A percentile compares a stretch with the other conserved stretches of the same genome.
phyloP scores from a whole-genome alignment of 352 stramenopile genomes.

The Phytophthora crassamura region DNA sequence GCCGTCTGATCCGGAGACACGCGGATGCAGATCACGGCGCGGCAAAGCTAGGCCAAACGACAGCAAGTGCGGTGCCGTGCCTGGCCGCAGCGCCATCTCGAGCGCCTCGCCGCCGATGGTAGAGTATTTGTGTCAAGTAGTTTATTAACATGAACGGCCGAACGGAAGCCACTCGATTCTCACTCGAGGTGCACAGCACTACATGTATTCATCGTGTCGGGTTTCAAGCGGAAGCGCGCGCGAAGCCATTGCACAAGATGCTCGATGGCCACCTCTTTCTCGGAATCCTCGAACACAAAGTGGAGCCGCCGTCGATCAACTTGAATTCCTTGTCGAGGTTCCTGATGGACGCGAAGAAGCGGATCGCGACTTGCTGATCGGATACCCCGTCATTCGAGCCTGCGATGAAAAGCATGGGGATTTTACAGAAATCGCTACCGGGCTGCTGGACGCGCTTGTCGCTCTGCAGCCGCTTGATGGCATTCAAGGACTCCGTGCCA shows the following conservation, averaged over 20 bases:
- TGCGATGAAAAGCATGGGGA: constrained; percentile 48
- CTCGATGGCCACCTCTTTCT: constrained; percentile 30
- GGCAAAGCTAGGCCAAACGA: too few species aligned
- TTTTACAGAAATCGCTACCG: constrained; percentile 22
- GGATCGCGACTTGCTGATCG: constrained; percentile 36
- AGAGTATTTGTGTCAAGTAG: too few species aligned
- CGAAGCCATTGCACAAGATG: constrained; percentile 32
- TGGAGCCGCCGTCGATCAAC: constrained; percentile 57
- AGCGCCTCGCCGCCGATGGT: too few species aligned
- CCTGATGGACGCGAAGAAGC: constrained; percentile 47
- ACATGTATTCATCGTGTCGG: constrained; percentile 6
- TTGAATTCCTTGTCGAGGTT: constrained; percentile 64
- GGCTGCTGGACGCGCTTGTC: constrained; percentile 31
- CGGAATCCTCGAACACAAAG: constrained; percentile 61
- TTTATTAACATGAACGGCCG: constrained; percentile 26
- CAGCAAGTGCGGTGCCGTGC: too few species aligned
- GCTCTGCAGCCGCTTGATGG: constrained; percentile 35
- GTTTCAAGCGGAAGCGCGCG: constrained; percentile 31
- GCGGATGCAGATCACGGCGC: too few species aligned
- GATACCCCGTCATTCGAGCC: constrained; percentile 58
- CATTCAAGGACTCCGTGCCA: constrained; percentile 35
- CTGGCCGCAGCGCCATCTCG: too few species aligned
- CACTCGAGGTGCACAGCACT: not conserved
- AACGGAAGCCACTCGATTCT: constrained; percentile 17
- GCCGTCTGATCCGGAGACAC: too few species aligned